These are phyloP conservation scores for Pyricularia sp. DNA, from an alignment of 2,329 filamentous ascomycete genomes.

Conservation along the genomic window DNA sequence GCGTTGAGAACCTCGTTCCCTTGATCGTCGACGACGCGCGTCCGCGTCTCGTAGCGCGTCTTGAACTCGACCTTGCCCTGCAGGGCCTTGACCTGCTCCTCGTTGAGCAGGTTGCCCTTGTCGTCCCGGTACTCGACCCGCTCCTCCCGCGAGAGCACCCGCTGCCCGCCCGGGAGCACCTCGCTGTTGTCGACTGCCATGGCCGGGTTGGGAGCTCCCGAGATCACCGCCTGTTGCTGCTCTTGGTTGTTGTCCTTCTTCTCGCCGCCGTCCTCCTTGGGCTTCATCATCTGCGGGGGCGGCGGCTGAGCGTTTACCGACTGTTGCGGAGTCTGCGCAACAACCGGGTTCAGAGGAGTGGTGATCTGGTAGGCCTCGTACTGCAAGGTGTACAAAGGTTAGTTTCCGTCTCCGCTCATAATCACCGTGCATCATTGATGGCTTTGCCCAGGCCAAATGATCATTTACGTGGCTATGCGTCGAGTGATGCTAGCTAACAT, in stretches of 20 bases:
- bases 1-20: conserved; percentile 62
- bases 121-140: conserved; percentile 92
- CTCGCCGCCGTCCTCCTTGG: conserved; percentile 7
- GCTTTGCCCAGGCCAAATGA: background rate
- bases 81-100: conserved; percentile 73
- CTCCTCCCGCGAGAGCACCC: conserved; percentile 56
- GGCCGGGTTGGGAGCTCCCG: conserved; percentile 37
- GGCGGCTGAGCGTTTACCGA: conserved; percentile 11
- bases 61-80: conserved; percentile 93
- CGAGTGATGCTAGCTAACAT: background rate
- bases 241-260: conserved; percentile 9
- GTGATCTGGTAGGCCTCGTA: conserved; percentile 37
- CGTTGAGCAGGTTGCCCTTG: conserved; percentile 77
- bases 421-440: background rate
- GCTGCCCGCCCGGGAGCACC: conserved; percentile 22
- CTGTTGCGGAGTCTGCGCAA: conserved; percentile 13
- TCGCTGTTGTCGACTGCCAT: background rate
- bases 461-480: background rate
- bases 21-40: conserved; percentile 67
- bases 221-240: conserved; percentile 24
- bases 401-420: background rate
- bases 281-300: conserved; percentile 5
- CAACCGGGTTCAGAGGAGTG: conserved; percentile 13
- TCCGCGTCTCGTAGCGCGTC: conserved; percentile 92
- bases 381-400: conserved; percentile 18